Conservation (phyloP, 2,329 filamentous ascomycete genomes). For the Penicillium sp. region DNA sequence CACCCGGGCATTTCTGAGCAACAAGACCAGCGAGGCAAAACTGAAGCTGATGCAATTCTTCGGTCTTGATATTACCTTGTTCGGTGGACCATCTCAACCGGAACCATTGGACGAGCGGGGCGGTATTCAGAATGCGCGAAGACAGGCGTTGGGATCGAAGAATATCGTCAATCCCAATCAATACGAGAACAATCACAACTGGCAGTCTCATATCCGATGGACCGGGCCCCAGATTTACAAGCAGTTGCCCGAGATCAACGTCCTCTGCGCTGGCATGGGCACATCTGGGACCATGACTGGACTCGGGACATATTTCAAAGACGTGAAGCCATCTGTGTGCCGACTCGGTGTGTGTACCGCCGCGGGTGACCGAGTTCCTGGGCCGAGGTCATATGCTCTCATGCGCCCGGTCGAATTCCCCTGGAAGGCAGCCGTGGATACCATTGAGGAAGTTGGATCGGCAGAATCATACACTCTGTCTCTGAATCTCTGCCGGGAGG, state of each 20-base stretch:
- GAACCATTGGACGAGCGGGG: constrained; percentile 54
- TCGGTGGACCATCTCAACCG: constrained; percentile 57
- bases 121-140: constrained; percentile 50
- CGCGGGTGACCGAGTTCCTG: constrained; percentile 56
- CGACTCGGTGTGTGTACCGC: constrained; percentile 53
- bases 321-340: constrained; percentile 41
- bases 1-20: constrained; percentile 54
- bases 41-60: constrained; percentile 59
- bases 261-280: constrained; percentile 57
- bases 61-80: constrained; percentile 55
- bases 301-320: constrained; percentile 50
- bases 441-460: constrained; percentile 56
- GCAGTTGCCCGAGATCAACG: constrained; percentile 55
- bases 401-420: constrained; percentile 54
- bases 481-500: constrained; percentile 54
- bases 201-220: constrained; percentile 53
- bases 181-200: constrained; percentile 51
- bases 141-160: constrained; percentile 43
- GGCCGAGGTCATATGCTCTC: constrained; percentile 53
- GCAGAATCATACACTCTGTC: constrained; percentile 53
- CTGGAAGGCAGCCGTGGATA: constrained; percentile 55
- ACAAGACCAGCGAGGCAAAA: constrained; percentile 55
- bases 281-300: constrained; percentile 54
- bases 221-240: constrained; percentile 57
- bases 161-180: constrained; percentile 53